Evolutionary conservation across 2,329 filamentous ascomycete species (phyloP).

Genomic region (Endothia cerciana): DNA sequence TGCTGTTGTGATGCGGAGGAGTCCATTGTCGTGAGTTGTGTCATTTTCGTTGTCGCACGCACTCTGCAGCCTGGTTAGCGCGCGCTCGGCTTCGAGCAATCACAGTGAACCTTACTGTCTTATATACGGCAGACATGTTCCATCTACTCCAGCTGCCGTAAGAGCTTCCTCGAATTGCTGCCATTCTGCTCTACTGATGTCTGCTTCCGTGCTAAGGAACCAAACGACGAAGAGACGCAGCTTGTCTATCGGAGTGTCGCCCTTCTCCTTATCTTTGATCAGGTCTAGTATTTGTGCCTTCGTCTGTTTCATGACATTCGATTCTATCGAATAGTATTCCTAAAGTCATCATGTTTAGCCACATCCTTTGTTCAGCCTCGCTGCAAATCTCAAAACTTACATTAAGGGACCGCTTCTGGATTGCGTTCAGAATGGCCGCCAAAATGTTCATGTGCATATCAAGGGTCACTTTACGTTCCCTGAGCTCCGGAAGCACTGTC

Average conservation of each 20-base stretch:
- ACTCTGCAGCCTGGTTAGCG: conserved; percentile 59
- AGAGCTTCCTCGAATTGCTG: conserved; percentile 85
- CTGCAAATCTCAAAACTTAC: conserved; percentile 2
- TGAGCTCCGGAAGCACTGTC: conserved; percentile 85
- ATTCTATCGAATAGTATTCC: conserved; percentile 94
- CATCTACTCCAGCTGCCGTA: conserved; percentile 74
- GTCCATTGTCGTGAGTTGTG: conserved; percentile 91
- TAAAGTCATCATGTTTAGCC: conserved; percentile 14
- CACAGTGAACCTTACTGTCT: conserved; percentile 64
- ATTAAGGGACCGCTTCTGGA: conserved; percentile 94
- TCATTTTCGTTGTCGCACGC: conserved; percentile 95
- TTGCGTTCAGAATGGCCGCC: conserved; percentile 59
- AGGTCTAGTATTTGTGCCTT: conserved; percentile 88
- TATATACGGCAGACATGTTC: conserved; percentile 80
- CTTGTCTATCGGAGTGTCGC: conserved; percentile 84
- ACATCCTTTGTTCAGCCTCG: neutral
- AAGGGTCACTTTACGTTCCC: conserved; percentile 88
- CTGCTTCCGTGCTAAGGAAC: conserved; percentile 92
- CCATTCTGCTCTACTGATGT: conserved; percentile 81
- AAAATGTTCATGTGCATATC: conserved; percentile 99
- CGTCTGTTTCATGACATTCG: conserved; percentile 87
- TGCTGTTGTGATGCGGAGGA: conserved; percentile 69
- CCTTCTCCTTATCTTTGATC: conserved; percentile 80
- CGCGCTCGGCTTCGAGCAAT: conserved; percentile 17
- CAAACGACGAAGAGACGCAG: conserved; percentile 94